These are phyloP conservation scores for Neurospora discreta DNA, from an alignment of 495 filamentous ascomycete species.

Conservation along the genomic window DNA sequence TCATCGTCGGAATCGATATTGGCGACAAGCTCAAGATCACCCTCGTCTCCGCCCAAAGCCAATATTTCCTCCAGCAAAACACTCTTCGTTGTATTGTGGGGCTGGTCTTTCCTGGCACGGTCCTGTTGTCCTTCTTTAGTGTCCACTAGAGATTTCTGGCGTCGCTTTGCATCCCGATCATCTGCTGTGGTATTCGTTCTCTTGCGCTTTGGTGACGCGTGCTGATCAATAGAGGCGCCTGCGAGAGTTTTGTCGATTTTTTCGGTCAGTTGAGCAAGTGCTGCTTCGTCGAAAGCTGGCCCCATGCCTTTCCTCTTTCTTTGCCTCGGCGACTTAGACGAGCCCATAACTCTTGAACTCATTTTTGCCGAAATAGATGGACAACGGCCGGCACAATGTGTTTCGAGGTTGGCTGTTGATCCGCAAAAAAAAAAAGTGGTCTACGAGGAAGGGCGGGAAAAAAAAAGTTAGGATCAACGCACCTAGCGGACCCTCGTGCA, in stretches of 20 bases:
- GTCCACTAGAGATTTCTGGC: slow-evolving; percentile 23
- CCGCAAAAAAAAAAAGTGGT: background rate
- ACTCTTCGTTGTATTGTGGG: slow-evolving; percentile 19
- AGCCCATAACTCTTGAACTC: slow-evolving; percentile 9
- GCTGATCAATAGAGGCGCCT: slow-evolving; percentile 18
- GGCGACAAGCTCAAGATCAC: slow-evolving; percentile 57
- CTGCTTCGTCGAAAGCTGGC: slow-evolving; percentile 46
- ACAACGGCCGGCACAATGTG: background rate
- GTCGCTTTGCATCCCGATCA: slow-evolving; percentile 39
- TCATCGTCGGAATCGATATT: slow-evolving; percentile 53
- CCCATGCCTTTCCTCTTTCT: slow-evolving; percentile 17
- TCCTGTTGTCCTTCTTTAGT: slow-evolving; percentile 7
- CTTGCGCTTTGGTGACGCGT: slow-evolving; percentile 33
- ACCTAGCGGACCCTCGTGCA: background rate
- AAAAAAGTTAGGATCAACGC: background rate
- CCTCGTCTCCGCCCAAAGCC: slow-evolving; percentile 66
- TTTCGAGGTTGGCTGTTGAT: background rate
- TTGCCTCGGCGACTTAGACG: slow-evolving; percentile 9
- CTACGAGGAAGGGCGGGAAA: too few species aligned
- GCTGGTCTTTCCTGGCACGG: slow-evolving; percentile 1
- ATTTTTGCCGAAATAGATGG: background rate
- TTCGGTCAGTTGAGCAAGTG: slow-evolving; percentile 50
- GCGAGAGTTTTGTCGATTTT: slow-evolving; percentile 48
- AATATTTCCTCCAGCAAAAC: slow-evolving; percentile 57
- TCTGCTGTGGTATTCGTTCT: slow-evolving; percentile 22